These are phyloP conservation scores for Physocladia obscura DNA, from an alignment of 192 early-diverging fungal species.

Conservation along the genomic window DNA sequence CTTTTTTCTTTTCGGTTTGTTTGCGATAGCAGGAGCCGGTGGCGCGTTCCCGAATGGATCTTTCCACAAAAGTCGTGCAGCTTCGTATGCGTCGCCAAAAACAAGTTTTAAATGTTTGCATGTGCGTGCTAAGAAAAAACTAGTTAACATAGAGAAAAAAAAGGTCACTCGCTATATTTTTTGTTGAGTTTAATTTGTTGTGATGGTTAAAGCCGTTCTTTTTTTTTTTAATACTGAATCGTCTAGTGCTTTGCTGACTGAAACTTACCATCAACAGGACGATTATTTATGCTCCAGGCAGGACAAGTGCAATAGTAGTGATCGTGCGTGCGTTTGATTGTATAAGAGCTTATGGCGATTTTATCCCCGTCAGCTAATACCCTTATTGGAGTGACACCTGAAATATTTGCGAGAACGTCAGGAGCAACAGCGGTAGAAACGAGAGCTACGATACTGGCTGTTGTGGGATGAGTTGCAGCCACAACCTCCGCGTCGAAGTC, in stretches of 20 bases:
- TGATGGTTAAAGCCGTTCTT: too few species aligned
- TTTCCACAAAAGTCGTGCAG: constrained; percentile 31
- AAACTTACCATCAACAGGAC: constrained; percentile 37
- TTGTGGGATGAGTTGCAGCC: neutral
- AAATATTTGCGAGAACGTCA: constrained; percentile 26
- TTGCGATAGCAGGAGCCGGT: neutral
- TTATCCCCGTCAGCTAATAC: constrained; percentile 40
- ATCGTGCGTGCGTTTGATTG: constrained; percentile 41
- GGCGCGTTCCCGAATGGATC: constrained; percentile 19
- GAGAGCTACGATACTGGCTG: constrained; percentile 9
- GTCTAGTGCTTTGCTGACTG: too few species aligned
- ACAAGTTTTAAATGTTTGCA: constrained; percentile 49
- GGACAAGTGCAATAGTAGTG: constrained; percentile 51
- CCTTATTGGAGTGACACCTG: constrained; percentile 31
- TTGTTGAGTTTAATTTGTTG: too few species aligned
- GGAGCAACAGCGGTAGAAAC: neutral
- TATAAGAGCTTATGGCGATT: constrained; percentile 26
- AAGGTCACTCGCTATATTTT: neutral
- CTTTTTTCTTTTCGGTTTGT: neutral
- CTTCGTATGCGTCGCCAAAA: constrained; percentile 47
- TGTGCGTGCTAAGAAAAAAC: constrained; percentile 27
- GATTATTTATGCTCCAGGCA: constrained; percentile 41
- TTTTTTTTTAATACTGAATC: too few species aligned
- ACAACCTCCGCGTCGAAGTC: neutral
- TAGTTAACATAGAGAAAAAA: neutral